Evolutionary conservation across 768 basidiomycete genomes (phyloP), one percentile per base, ranked within the genome.

Genomic region (Leccinum incarnatum): DNA sequence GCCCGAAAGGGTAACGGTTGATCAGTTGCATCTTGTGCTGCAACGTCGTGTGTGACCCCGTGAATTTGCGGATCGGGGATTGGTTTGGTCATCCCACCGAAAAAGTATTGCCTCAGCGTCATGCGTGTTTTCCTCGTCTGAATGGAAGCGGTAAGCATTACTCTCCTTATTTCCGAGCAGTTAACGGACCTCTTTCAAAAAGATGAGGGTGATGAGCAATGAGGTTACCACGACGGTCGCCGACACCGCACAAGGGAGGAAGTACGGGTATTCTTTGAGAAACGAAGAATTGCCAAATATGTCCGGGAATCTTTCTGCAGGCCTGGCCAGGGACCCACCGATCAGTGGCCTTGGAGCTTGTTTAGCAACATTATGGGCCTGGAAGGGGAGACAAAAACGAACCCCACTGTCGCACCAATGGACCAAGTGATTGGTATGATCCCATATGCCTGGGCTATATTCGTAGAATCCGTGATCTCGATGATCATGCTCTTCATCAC

Each of bases 191-290:
- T 90, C 89, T 61, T 81, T 80, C 47, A 90, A 70, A 67, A 78
- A 85, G 6, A 83, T 40, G 40, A 78, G 69, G 0, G 80, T 76
- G 11, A 85, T 68, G 14, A 83, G 37, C 78, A 80, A 83, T 9
- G 80, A 80, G 11, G 84, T 8, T 9, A 73, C 69, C 1, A 84
- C 76, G 62, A 85, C 79, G 1, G 79, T 80, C 0, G 85, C 86
- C 4, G 85, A 76, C 15, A 88, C 79, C 12, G 84, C 78, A 62
- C 88, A 89, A 0, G 89, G 83, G n/a, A 90, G 76, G 68, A 89
- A 88, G 71, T 92, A 91, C 0, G 90, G 89, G 69, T 86, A 87
- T 53, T 78, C 67, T 61, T 77, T 79, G 79, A 86, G 80, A 64
- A 92, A 89, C 15, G 64, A 61, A 4, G 75, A 77, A 36, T 74